Conservation (phyloP, 345 rosid species). For the Balakata baccata region DNA sequence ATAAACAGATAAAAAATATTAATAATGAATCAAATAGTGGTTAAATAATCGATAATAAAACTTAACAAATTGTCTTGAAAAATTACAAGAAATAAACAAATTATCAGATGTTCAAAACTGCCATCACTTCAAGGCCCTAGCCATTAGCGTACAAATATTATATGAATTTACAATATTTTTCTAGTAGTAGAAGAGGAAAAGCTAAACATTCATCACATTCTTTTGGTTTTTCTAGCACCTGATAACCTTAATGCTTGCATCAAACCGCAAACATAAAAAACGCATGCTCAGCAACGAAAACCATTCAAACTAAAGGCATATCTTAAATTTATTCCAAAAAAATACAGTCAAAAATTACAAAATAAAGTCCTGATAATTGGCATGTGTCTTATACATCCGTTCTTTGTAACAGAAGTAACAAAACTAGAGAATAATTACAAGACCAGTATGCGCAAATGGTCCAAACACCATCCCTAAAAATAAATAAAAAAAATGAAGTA, state of each 20-base stretch:
- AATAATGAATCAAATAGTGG: not conserved
- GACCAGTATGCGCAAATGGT: not conserved
- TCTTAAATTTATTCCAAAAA: not conserved
- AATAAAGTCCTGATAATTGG: not conserved
- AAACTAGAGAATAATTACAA: not conserved
- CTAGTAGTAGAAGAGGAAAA: not conserved
- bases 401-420: too few species aligned
- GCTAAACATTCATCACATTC: not conserved
- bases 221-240: not conserved
- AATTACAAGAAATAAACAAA: not conserved
- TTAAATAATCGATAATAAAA: not conserved
- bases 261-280: not conserved
- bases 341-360: too few species aligned
- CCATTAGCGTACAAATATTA: not conserved
- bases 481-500: not conserved
- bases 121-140: not conserved
- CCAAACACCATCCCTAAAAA: not conserved
- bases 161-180: not conserved
- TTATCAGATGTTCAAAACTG: not conserved
- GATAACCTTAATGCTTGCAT: not conserved
- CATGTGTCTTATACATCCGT: too few species aligned
- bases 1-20: not conserved
- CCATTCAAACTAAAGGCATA: not conserved
- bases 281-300: not conserved
- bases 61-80: not conserved